Percentiles rank a stretch among this genome's conserved stretches.
Evolutionary conservation across 352 stramenopile species (phyloP).

Genomic region (Blastocystis sp.): DNA sequence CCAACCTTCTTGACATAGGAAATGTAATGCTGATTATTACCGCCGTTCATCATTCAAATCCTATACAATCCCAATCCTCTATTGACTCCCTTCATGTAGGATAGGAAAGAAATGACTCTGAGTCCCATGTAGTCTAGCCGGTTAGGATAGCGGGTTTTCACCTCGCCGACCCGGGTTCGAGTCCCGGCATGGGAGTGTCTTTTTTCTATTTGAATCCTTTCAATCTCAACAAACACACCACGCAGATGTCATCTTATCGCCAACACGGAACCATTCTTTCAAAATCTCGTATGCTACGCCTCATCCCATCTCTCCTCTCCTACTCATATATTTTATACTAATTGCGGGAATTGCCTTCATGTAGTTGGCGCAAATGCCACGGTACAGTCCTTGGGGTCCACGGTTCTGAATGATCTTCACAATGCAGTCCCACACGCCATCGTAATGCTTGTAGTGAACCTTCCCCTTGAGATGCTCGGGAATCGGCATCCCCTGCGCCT

Average conservation of each 20-base stretch:
- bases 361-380: slow-evolving; percentile 58
- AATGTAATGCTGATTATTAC: background rate
- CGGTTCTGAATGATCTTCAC: slow-evolving; percentile 57
- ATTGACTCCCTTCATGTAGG: background rate
- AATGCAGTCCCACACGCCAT: slow-evolving; percentile 59
- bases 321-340: slow-evolving; percentile 58
- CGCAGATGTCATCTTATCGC: slow-evolving; percentile 51
- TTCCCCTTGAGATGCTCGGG: background rate
- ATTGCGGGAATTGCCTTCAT: slow-evolving; percentile 60
- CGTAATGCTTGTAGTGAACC: slow-evolving; percentile 57
- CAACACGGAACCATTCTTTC: slow-evolving; percentile 53
- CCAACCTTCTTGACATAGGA: background rate
- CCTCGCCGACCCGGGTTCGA: slow-evolving; percentile 43
- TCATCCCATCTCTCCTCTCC: background rate
- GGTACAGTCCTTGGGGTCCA: slow-evolving; percentile 58
- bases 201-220: background rate
- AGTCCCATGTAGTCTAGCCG: slow-evolving; percentile 43
- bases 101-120: background rate
- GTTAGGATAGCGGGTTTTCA: slow-evolving; percentile 52
- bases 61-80: background rate
- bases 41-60: background rate
- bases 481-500: slow-evolving; percentile 60
- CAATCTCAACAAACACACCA: background rate
- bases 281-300: slow-evolving; percentile 29
- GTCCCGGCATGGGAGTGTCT: background rate